A percentile compares a stretch with the other conserved stretches of the same genome.
Conservation (phyloP, 2,329 filamentous ascomycete species). For the Aspergillus sp. region DNA sequence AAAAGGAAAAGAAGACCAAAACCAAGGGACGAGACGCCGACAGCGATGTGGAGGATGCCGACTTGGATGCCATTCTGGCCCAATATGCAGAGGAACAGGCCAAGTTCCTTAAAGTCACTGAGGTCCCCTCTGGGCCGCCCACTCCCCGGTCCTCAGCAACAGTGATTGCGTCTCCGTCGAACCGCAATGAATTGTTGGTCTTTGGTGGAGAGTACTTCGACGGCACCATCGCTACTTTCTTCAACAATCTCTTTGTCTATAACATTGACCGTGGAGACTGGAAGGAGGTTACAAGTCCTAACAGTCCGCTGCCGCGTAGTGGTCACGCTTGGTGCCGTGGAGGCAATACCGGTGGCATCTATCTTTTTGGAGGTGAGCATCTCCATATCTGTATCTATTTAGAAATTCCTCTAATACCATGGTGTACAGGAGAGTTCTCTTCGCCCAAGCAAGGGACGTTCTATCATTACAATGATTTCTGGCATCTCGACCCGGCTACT, state of each 20-base stretch:
- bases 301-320: conserved; percentile 83
- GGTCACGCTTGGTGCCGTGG: conserved; percentile 94
- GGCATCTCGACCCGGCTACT: conserved; percentile 78
- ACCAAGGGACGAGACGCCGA: conserved; percentile 66
- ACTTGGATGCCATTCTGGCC: conserved; percentile 88
- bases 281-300: conserved; percentile 85
- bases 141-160: conserved; percentile 75
- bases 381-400: neutral
- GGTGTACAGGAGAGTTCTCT: conserved; percentile 71
- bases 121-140: conserved; percentile 70
- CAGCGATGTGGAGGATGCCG: conserved; percentile 87
- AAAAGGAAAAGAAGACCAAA: conserved; percentile 77
- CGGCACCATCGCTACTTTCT: conserved; percentile 74
- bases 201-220: conserved; percentile 98
- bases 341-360: conserved; percentile 79
- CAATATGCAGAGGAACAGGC: conserved; percentile 93
- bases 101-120: conserved; percentile 89
- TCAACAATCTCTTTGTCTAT: conserved; percentile 65
- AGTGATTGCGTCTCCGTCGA: conserved; percentile 78
- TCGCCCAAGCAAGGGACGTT: conserved; percentile 97
- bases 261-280: conserved; percentile 84
- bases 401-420: neutral
- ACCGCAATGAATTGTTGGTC: conserved; percentile 81
- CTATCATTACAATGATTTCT: conserved; percentile 99
- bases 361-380: conserved; percentile 72